Percentiles rank a stretch among this genome's conserved stretches.
Conservation (phyloP, 805 yeast genomes). For the Nakazawaea populi region DNA sequence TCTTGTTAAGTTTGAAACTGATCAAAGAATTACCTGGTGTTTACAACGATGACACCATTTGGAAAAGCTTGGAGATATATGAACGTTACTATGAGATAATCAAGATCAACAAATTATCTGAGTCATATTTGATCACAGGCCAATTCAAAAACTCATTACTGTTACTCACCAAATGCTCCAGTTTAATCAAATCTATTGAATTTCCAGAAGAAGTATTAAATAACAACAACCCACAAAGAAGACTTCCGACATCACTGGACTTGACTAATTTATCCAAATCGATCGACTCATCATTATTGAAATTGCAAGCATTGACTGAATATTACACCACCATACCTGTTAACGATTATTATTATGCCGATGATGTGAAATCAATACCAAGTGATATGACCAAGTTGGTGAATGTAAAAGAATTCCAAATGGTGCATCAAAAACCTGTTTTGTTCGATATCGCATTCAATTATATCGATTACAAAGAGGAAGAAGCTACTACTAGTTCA, state of each 20-base stretch:
- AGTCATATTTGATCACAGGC: constrained; percentile 33
- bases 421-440: constrained; percentile 80
- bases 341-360: constrained; percentile 22
- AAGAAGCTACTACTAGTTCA: not conserved
- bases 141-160: constrained; percentile 43
- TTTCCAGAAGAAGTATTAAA: too few relatives aligned
- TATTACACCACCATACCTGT: constrained; percentile 26
- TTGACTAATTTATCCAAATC: constrained; percentile 19
- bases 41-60: constrained; percentile 70
- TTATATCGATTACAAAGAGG: constrained; percentile 52
- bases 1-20: constrained; percentile 48
- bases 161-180: constrained; percentile 28
- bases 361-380: constrained; percentile 23
- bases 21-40: constrained; percentile 88
- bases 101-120: constrained; percentile 39
- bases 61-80: constrained; percentile 46
- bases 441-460: constrained; percentile 88
- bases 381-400: constrained; percentile 24
- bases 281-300: constrained; percentile 17
- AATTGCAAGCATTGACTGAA: constrained; percentile 43
- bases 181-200: constrained; percentile 50
- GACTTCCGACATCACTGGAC: constrained; percentile 39
- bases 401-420: constrained; percentile 34
- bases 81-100: constrained; percentile 38
- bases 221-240: constrained; percentile 31